Evolutionary conservation across 2,329 filamentous ascomycete species (phyloP), one percentile per base, ranked within the genome.

Genomic region (Nannizziopsis barbatae): DNA sequence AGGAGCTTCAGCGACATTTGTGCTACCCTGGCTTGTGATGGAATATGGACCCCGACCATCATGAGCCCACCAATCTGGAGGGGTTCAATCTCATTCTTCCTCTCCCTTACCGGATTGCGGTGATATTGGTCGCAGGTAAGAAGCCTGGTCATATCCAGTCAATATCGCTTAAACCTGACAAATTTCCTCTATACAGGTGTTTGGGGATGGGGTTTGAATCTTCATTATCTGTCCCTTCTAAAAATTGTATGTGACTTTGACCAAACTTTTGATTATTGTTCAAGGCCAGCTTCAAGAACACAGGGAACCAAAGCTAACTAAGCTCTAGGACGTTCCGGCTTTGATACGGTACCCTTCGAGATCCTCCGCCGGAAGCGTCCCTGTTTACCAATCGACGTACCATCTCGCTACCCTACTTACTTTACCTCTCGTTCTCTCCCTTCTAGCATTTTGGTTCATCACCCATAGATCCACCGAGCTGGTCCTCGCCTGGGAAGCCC

Each of bases 121-220:
- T 93, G 57, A 83, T 95, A 58, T 71, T 92, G 54, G 83, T 94
- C 46, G 71, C 93, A 55, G 90, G 88, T 93, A 73, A 55, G 14
- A 38, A 41, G 20, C 38, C 32, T 22, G 12, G 12, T n/a, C 32
- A 31, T 38, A n/a, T n/a, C n/a, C n/a, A n/a, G 31, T 27, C 6
- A 18, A 39, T 31, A 10, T 5, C 10, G 9, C 8, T 11, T 7
- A 22, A 33, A 46, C n/a, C 44, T 46, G 33, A 46, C 22, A 20
- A n/a, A 7, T 14, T 27, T n/a, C 17, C 14, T 15, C 4, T 42
- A 2, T 41, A 52, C 56, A 93, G 88, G 86, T 57, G 82, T 94
- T 60, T 96, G 90, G 90, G 88, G 86, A 64, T 98, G 90, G 88
- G 88, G 83, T 56, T 68, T 84, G 58, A 96, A 95, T 70, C 79